Base-by-base conservation (phyloP, 2,329 filamentous ascomycete genomes). In the Claviceps digitariae region DNA sequence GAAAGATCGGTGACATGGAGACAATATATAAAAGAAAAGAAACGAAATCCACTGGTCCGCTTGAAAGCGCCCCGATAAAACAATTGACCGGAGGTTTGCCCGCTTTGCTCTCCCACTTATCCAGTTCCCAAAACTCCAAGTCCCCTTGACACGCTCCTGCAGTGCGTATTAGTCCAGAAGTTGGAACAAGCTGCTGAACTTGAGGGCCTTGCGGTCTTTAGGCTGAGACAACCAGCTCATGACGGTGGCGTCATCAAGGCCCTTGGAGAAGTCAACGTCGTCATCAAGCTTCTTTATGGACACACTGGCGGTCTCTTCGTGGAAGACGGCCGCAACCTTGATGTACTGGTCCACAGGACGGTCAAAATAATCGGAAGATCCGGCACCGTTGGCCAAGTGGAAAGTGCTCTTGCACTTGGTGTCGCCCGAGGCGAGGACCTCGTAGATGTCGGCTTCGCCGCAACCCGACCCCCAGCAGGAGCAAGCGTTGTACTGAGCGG, bases 401-500 rank as follows among this genome's bases (percentile, higher is more conserved):
- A 89, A 73, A 17, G 84, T 87, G 41, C 81, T 82, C 70, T 86
- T 89, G 68, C 80, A 78, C 62, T 80, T 80, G 45, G 71, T 74
- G 64, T 84, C 80, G 29, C 85, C 86, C 1, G 74, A 65, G 56
- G 76, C 73, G 43, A 90, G 78, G 25, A 87, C 75, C 69, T 90
- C 87, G 61, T 84, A 82, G 52, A 90, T 74, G 62, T 91, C 87
- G 57, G 86, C 79, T 69, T 91, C 87, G 60, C 84, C 86, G 64
- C 86, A 90, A 40, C 79, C 61, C 63, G 69, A 73, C 13, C 67
- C 68, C 85, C 85, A 90, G 74, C 87, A 90, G 55, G 80, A 86
- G 74, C 86, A 90, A 2, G 69, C 69, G 57, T 75, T 75, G 70
- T 90, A 90, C 66, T 90, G 85, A 5, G 77, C 71, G 5, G 83